These are phyloP conservation scores for Pseudonitzschia pungens DNA, from an alignment of 108 stramenopile genomes.

Conservation along the genomic window DNA sequence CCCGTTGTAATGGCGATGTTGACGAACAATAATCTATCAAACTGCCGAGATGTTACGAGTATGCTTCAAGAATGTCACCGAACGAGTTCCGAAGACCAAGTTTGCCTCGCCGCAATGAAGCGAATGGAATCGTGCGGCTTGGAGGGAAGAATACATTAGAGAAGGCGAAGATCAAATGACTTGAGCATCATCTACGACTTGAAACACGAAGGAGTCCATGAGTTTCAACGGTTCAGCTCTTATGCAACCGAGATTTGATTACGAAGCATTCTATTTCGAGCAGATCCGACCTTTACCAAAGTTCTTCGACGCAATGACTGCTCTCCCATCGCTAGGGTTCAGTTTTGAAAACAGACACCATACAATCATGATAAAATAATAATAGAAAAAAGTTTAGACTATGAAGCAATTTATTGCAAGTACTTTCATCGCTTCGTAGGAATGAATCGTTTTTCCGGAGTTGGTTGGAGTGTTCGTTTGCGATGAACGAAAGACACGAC, in stretches of 20 bases:
- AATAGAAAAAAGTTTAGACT: neutral
- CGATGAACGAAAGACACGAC: no score
- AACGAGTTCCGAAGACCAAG: slow-evolving; percentile 27
- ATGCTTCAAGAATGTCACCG: slow-evolving; percentile 39
- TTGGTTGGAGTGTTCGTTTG: no score
- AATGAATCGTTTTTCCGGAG: no score
- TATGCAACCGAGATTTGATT: no score
- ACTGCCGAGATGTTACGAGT: slow-evolving; percentile 36
- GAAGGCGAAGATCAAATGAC: neutral
- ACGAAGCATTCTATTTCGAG: no score
- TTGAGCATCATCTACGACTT: neutral
- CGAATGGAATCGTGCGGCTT: slow-evolving; percentile 30
- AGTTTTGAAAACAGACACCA: neutral
- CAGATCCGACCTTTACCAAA: no score
- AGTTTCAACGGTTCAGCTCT: no score
- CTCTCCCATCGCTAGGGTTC: neutral
- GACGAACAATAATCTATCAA: slow-evolving; percentile 40
- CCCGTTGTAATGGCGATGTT: slow-evolving; percentile 44
- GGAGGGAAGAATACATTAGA: slow-evolving; percentile 1
- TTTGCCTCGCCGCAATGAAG: slow-evolving; percentile 38
- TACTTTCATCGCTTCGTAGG: no score
- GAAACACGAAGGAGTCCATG: no score
- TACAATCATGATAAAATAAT: neutral
- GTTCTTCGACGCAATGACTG: no score
- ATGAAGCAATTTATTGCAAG: no score